Evolutionary conservation across 768 basidiomycete genomes (phyloP).

Genomic region (Pleurotus sapidus): DNA sequence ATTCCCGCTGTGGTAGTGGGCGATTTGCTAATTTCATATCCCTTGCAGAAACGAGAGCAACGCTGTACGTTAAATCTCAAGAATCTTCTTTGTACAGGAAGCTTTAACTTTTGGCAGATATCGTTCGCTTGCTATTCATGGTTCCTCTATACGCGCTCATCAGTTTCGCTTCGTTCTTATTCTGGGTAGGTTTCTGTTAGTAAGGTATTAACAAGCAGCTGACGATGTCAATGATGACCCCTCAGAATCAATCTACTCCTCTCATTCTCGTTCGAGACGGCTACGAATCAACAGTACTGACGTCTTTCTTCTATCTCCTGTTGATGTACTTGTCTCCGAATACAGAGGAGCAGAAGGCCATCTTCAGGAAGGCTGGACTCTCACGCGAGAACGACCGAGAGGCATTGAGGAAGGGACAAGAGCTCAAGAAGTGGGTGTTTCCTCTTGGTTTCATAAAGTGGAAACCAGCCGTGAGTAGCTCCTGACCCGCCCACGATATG

Average conservation of each 20-base stretch:
- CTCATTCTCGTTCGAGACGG: conserved; percentile 68
- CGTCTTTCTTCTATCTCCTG: conserved; percentile 77
- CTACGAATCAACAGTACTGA: conserved; percentile 75
- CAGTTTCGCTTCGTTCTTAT: conserved; percentile 66
- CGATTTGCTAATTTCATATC: neutral
- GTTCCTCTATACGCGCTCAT: conserved; percentile 72
- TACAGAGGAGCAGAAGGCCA: conserved; percentile 54
- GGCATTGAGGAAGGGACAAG: conserved; percentile 37
- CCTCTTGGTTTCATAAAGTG: conserved; percentile 61
- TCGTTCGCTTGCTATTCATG: conserved; percentile 75
- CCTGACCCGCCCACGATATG: neutral
- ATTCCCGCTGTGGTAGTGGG: conserved; percentile 4
- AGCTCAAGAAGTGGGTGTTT: conserved; percentile 62
- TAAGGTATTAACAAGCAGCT: neutral
- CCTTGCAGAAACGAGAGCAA: conserved; percentile 62
- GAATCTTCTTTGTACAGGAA: neutral
- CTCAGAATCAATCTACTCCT: conserved; percentile 64
- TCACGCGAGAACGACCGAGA: conserved; percentile 52
- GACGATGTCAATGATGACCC: neutral
- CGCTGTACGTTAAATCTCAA: conserved; percentile 41
- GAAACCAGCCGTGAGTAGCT: conserved; percentile 50
- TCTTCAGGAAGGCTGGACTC: conserved; percentile 57
- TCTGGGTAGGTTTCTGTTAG: conserved; percentile 50
- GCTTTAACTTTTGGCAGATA: conserved; percentile 37
- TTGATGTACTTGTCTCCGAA: conserved; percentile 67